Conservation (phyloP, 176 grass and related monocot genomes). For the Phyllostachys edulis region DNA sequence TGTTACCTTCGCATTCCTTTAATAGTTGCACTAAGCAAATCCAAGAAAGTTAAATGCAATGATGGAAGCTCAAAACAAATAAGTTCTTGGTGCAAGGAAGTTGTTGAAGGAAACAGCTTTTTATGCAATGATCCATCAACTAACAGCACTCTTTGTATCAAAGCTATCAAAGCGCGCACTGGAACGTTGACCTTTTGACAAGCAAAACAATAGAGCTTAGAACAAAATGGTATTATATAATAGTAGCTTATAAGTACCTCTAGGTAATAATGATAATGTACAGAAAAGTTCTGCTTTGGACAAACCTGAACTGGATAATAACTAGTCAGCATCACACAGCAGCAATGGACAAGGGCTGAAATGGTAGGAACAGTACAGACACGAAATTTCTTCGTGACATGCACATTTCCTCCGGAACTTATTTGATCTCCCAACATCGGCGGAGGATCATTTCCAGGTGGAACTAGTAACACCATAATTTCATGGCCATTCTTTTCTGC, state of each 20-base stretch:
- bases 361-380: conserved; percentile 54
- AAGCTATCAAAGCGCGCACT: conserved; percentile 58
- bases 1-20: conserved; percentile 83
- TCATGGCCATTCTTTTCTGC: conserved; percentile 66
- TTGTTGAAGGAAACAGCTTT: conserved; percentile 70
- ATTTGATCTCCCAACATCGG: conserved; percentile 48
- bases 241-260: conserved; percentile 8
- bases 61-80: conserved; percentile 76
- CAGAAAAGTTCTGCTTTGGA: conserved; percentile 21
- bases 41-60: conserved; percentile 67
- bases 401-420: conserved; percentile 40
- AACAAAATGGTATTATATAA: neutral
- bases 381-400: conserved; percentile 66
- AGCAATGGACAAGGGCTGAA: conserved; percentile 72
- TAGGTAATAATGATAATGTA: conserved; percentile 22
- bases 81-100: conserved; percentile 93
- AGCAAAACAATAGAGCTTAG: conserved; percentile 22
- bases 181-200: conserved; percentile 64
- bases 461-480: conserved; percentile 76
- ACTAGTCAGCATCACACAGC: conserved; percentile 73
- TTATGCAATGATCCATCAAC: conserved; percentile 68
- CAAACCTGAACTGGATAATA: conserved; percentile 83
- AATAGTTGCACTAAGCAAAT: conserved; percentile 77
- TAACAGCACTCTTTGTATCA: conserved; percentile 63
- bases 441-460: conserved; percentile 69